These are phyloP conservation scores for Colletotrichum melonis DNA, from an alignment of 2,329 filamentous ascomycete species.

Conservation along the genomic window DNA sequence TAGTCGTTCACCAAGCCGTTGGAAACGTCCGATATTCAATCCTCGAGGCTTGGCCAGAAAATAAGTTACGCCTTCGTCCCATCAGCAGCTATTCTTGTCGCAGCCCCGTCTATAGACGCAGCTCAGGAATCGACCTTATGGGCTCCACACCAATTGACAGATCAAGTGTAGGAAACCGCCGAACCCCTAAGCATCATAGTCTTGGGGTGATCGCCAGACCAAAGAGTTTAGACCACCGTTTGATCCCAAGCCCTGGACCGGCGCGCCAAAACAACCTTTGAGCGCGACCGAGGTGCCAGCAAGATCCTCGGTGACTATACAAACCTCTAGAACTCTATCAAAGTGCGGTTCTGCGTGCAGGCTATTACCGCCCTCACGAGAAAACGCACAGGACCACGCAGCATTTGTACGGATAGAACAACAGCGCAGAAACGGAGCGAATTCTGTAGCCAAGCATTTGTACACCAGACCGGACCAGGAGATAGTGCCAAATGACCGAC, in stretches of 20 bases:
- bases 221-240: slow-evolving; percentile 32
- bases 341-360: not conserved
- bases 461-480: not conserved
- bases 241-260: slow-evolving; percentile 25
- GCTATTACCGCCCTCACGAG: not conserved
- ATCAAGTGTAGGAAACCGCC: slow-evolving; percentile 29
- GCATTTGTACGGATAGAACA: not conserved
- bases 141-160: slow-evolving; percentile 8
- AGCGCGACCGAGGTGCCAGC: slow-evolving; percentile 14
- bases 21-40: slow-evolving; percentile 7
- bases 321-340: not conserved
- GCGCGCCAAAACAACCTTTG: slow-evolving; percentile 22
- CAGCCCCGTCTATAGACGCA: slow-evolving; percentile 11
- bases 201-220: slow-evolving; percentile 12
- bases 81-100: slow-evolving; percentile 29
- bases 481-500: not conserved
- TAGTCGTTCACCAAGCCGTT: not conserved
- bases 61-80: slow-evolving; percentile 20
- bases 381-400: not conserved
- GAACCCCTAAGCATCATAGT: slow-evolving; percentile 24
- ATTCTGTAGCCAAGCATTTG: not conserved
- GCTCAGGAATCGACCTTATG: slow-evolving; percentile 4
- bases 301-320: slow-evolving; percentile 14
- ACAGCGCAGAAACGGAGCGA: not conserved
- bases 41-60: slow-evolving; percentile 6